Conservation (phyloP, 139 green algal genomes). For the Haematococcus lacustris region DNA sequence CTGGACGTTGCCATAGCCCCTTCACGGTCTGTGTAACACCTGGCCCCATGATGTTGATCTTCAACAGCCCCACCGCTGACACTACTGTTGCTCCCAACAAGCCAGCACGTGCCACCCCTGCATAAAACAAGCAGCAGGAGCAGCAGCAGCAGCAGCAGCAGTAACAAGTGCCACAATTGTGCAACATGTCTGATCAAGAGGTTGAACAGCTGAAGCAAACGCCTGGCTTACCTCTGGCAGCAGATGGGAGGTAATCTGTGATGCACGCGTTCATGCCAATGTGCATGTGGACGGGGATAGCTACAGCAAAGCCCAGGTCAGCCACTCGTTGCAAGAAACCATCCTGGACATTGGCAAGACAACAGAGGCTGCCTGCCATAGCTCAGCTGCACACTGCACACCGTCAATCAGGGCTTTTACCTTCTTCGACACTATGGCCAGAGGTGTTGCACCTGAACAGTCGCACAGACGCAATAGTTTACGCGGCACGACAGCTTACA, state of each 20-base stretch:
- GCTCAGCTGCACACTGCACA: no score
- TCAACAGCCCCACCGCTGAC: constrained; percentile 58
- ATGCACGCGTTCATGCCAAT: constrained; percentile 65
- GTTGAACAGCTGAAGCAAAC: background rate
- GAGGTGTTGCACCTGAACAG: constrained; percentile 17
- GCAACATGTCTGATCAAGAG: background rate
- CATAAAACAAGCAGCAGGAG: background rate
- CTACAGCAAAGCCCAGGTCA: constrained; percentile 46
- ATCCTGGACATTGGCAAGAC: constrained; percentile 36
- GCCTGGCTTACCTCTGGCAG: constrained; percentile 30
- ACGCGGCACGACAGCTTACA: no score
- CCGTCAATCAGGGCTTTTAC: no score
- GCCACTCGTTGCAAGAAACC: constrained; percentile 28
- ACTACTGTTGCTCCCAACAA: constrained; percentile 48
- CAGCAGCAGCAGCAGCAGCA: background rate
- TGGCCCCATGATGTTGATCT: constrained; percentile 60
- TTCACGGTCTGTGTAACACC: constrained; percentile 55
- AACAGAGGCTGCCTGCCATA: no score
- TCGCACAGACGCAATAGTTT: no score
- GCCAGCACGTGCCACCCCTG: constrained; percentile 41
- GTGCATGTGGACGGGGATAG: constrained; percentile 65
- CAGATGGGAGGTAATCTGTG: constrained; percentile 70
- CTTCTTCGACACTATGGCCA: constrained; percentile 20
- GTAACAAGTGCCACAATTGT: background rate
- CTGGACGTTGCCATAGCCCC: constrained; percentile 39